Evolutionary conservation across 2,329 filamentous ascomycete species (phyloP), one percentile per base, ranked within the genome.

Genomic region (Cladobotryum mycophilum): DNA sequence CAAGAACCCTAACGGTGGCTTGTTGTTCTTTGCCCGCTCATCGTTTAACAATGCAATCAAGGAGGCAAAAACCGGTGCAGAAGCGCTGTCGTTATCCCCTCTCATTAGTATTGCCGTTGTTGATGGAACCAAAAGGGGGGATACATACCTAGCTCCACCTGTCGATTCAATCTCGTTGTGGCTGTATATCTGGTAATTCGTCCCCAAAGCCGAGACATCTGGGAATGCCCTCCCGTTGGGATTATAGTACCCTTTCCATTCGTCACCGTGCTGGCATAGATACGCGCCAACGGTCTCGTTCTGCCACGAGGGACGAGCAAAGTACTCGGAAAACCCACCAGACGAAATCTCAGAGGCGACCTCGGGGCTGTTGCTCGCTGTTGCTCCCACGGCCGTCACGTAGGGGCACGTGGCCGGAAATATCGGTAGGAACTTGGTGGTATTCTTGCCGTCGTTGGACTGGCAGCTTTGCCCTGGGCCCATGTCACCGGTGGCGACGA

Each of bases 31-130:
- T 44, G 86, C 65, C 33, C 82, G 72, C 18, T 79, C 76, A 53
- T 83, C 80, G 60, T 88, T 88, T 46, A 89, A 64, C 36, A 86
- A 73, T 1, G 79, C 74, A 45, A 89, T 69, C 55, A 89, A 75
- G 13, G 76, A 76, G 0, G 84, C 82, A 45, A 85, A 76, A 0
- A 82, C 70, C 0, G 86, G 86, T 1, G 80, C 70, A 2, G 84
- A 76, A 1, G 84, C 83, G 50, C 72, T 75, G 44, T 18, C 41
- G 12, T 13, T 9, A 25, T 2, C 9, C 40, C 5, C 9, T 52
- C 9, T 58, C 50, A 51, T 6, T 18, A 12, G 13, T 15, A 4
- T 22, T 22, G 17, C 3, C 13, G 4, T 8, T 25, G 7, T 17
- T 22, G 14, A 9, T 13, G 14, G 12, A 1, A 7, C 8, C 3